These are phyloP conservation scores for Blastocystis sp. DNA, from an alignment of 352 stramenopile genomes.

Conservation along the genomic window DNA sequence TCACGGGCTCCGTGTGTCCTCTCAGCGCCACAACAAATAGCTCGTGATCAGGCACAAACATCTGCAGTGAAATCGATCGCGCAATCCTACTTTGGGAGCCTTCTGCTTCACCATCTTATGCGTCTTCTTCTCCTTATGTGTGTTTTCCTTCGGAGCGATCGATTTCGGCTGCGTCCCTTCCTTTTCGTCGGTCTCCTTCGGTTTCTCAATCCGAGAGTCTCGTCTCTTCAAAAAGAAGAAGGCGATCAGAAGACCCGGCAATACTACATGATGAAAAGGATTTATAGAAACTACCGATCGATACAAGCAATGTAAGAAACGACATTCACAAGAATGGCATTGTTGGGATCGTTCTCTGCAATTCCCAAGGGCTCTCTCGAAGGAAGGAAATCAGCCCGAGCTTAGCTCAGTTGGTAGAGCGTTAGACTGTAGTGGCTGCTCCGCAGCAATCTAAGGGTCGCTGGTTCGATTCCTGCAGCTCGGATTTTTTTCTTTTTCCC, in stretches of 20 bases:
- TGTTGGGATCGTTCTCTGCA: too few species aligned
- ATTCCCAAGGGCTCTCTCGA: background rate
- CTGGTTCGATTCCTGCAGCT: slow-evolving; percentile 13
- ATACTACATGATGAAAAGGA: background rate
- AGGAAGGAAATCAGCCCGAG: background rate
- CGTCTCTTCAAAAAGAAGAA: background rate
- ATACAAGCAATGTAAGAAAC: background rate
- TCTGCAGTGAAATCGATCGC: background rate
- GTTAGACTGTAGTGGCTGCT: slow-evolving; percentile 45
- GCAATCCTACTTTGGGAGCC: background rate
- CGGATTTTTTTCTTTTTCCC: slow-evolving; percentile 44
- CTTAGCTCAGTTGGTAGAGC: slow-evolving; percentile 45
- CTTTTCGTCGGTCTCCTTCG: background rate
- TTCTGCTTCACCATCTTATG: background rate
- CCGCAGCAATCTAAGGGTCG: slow-evolving; percentile 35
- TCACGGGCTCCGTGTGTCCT: background rate
- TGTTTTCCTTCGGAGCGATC: background rate
- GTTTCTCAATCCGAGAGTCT: background rate
- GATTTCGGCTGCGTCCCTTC: background rate
- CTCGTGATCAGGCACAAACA: background rate
- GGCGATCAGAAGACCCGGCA: background rate
- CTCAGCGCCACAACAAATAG: background rate
- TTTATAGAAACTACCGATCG: background rate
- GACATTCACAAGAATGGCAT: background rate
- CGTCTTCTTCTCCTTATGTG: background rate